Evolutionary conservation across 148 eudicot genomes (phyloP).

Genomic region (Rhododendron kiyosumense): DNA sequence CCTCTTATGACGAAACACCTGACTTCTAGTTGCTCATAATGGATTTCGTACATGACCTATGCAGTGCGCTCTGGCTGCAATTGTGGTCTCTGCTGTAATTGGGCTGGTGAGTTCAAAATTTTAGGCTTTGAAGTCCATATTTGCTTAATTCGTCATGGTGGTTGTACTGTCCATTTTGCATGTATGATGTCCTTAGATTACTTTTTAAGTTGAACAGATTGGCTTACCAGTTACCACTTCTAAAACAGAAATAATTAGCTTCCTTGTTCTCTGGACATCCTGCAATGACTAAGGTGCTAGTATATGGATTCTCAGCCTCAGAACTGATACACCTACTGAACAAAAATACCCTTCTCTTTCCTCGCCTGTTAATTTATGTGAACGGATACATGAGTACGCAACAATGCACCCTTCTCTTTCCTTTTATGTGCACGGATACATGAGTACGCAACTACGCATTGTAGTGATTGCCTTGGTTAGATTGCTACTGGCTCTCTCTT

Average conservation of each 20-base stretch:
- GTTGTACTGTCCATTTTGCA: background rate
- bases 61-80: constrained; percentile 98
- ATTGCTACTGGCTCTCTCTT: constrained; percentile 4
- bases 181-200: background rate
- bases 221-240: background rate
- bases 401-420: background rate
- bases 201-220: background rate
- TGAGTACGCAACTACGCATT: background rate
- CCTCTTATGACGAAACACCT: constrained; percentile 4
- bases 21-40: constrained; percentile 18
- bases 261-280: constrained; percentile 7
- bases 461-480: constrained; percentile 1
- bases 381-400: background rate
- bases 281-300: background rate
- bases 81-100: constrained; percentile 94
- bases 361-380: background rate
- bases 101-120: constrained; percentile 81
- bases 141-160: background rate
- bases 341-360: background rate
- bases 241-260: background rate
- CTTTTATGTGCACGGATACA: background rate
- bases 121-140: background rate
- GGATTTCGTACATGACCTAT: constrained; percentile 18
- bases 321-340: background rate
- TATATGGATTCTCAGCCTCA: background rate